phyloP scores from a whole-genome alignment of 768 basidiomycete species.

The Psilocybe cyanescens region DNA sequence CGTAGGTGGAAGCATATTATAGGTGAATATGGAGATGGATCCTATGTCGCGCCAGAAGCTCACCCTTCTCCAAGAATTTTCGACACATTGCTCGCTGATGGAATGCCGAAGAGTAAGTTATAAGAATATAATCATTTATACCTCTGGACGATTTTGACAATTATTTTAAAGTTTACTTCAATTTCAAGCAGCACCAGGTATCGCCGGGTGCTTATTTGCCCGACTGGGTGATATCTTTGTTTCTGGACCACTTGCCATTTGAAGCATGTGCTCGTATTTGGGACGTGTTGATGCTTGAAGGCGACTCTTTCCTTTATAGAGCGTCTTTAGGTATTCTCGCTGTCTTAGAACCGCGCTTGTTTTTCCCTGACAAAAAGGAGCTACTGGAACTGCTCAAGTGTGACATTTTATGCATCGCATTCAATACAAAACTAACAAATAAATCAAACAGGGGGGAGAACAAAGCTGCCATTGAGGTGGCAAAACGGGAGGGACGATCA shows the following conservation, averaged over 20 bases:
- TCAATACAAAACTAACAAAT: not conserved
- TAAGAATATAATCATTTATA: not conserved
- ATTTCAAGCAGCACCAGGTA: slow-evolving; percentile 93
- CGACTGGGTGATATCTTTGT: slow-evolving; percentile 82
- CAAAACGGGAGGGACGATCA: slow-evolving; percentile 65
- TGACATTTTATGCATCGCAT: slow-evolving; percentile 21
- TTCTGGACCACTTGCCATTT: slow-evolving; percentile 86
- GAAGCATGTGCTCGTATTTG: slow-evolving; percentile 89
- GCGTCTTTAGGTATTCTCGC: slow-evolving; percentile 82
- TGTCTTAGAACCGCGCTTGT: slow-evolving; percentile 82
- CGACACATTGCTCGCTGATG: slow-evolving; percentile 88
- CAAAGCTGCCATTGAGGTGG: slow-evolving; percentile 82
- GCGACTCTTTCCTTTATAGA: slow-evolving; percentile 89
- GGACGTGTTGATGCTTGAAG: slow-evolving; percentile 87
- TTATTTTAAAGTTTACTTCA: slow-evolving; percentile 76
- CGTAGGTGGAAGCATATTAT: slow-evolving; percentile 88
- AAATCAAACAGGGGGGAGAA: slow-evolving; percentile 68
- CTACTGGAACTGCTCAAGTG: slow-evolving; percentile 80
- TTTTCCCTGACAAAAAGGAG: slow-evolving; percentile 85
- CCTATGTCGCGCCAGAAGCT: slow-evolving; percentile 9
- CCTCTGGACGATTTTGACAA: slow-evolving; percentile 2
- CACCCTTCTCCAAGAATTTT: slow-evolving; percentile 65
- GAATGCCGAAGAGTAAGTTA: slow-evolving; percentile 88
- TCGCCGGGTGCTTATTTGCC: slow-evolving; percentile 84
- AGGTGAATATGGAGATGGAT: slow-evolving; percentile 48